Evolutionary conservation across 78 protist genomes (phyloP).

Genomic region (Speleostelium caveatum): DNA sequence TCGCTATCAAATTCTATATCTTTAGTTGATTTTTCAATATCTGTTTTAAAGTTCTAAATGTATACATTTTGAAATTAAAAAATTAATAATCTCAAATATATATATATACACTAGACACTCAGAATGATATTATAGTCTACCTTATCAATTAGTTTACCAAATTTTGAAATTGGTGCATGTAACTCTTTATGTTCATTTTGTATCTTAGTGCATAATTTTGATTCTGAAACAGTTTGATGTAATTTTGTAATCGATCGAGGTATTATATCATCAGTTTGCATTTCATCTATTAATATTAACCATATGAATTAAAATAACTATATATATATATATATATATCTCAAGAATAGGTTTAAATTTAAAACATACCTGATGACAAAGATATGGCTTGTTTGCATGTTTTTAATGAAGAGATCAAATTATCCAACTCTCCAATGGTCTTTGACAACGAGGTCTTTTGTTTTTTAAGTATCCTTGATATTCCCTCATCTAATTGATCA

Average conservation of each 20-base stretch:
- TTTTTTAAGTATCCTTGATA: slow-evolving; percentile 41
- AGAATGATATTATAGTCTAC: not conserved
- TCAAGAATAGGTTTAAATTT: not conserved
- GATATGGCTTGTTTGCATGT: slow-evolving; percentile 39
- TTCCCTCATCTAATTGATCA: slow-evolving; percentile 41
- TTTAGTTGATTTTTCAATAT: slow-evolving; percentile 66
- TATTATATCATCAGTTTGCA: slow-evolving; percentile 2
- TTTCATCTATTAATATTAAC: not conserved
- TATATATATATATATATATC: not conserved
- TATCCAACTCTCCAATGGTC: slow-evolving; percentile 34
- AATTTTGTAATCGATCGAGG: slow-evolving; percentile 35
- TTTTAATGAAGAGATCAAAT: slow-evolving; percentile 4
- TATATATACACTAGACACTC: no score
- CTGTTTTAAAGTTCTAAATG: slow-evolving; percentile 21
- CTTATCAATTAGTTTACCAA: slow-evolving; percentile 84
- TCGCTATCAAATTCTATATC: slow-evolving; percentile 34
- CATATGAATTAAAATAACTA: not conserved
- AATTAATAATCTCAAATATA: not conserved
- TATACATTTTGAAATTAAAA: slow-evolving; percentile 5
- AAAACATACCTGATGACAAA: not conserved
- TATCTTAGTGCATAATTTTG: slow-evolving; percentile 31
- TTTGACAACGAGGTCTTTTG: slow-evolving; percentile 45
- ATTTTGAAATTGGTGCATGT: slow-evolving; percentile 73
- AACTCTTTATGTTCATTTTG: slow-evolving; percentile 60
- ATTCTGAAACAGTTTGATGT: slow-evolving; percentile 27